A percentile compares a stretch with the other conserved stretches of the same genome.
phyloP scores from a whole-genome alignment of 495 filamentous ascomycete genomes.

The Hypoxylon cercidicola region DNA sequence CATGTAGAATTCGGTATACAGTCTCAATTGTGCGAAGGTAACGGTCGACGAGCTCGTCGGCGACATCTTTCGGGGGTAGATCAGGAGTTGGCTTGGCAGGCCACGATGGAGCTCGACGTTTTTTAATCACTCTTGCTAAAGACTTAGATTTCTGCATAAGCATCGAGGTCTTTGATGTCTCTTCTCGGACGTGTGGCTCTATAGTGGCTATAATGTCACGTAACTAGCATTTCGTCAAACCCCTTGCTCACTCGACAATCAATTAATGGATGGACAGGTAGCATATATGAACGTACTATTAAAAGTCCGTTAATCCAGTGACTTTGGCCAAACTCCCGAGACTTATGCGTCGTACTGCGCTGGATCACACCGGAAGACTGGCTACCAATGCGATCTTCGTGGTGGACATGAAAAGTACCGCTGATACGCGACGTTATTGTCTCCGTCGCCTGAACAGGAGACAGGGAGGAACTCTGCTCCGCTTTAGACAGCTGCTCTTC shows the following conservation, averaged over 20 bases:
- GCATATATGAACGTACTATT: conserved; percentile 52
- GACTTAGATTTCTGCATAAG: conserved; percentile 57
- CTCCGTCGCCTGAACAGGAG: conserved; percentile 32
- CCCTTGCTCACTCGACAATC: neutral
- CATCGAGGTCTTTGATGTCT: conserved; percentile 41
- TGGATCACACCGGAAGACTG: conserved; percentile 36
- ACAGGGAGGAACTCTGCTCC: conserved; percentile 8
- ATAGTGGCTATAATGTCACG: conserved; percentile 51
- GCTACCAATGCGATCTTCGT: conserved; percentile 31
- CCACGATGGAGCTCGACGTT: conserved; percentile 54
- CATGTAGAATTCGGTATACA: conserved; percentile 64
- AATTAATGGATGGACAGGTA: neutral
- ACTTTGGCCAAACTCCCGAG: conserved; percentile 64
- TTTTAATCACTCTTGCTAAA: conserved; percentile 59
- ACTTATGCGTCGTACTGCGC: conserved; percentile 62
- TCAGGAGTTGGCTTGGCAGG: conserved; percentile 46
- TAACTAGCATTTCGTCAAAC: conserved; percentile 47
- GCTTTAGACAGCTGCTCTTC: conserved; percentile 57
- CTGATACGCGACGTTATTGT: conserved; percentile 30
- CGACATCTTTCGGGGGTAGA: conserved; percentile 58
- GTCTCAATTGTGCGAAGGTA: conserved; percentile 64
- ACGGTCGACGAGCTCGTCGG: conserved; percentile 59
- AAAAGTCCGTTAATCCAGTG: conserved; percentile 62
- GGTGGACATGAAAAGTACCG: conserved; percentile 34
- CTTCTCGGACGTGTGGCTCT: conserved; percentile 50